Evolutionary conservation across 192 early-diverging fungal species (phyloP), one percentile per base, ranked within the genome.

Genomic region (Ambispora gerdemannii): DNA sequence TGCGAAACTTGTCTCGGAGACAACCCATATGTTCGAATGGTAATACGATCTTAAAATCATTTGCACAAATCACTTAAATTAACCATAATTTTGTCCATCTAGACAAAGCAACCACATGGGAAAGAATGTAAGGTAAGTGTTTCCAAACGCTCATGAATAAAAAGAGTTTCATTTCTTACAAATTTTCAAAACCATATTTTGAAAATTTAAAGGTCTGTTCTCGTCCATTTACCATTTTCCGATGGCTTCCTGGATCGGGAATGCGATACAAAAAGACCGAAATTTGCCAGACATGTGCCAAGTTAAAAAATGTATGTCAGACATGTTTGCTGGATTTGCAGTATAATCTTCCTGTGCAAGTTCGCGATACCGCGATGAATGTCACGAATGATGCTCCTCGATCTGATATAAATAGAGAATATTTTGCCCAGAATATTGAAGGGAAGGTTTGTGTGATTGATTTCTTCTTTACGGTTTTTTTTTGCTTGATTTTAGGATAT

Each of bases 251-350:
- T 17, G 97, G 97, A 17, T 83, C 87, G 20, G 93, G 93, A 4
- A 95, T 93, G 92, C 88, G 96, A 63, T 93, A 91, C 84, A 98
- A 97, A 75, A 97, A 98, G 84, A 99, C 97, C 0, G 95, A 99
- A 76, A 92, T 98, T 63, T 99, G 97, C 68, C 91, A 95, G 76
- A 93, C 93, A 0, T 99, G 97, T 74, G 92, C 97, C 34, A 96
- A 97, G 76, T 82, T 98, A 72, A 99, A 99, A 80, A 98, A 99
- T 77, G 93, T 94, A 10, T 99, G 97, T 67, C 97, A 98, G 74
- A 95, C 95, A 6, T 99, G 97, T 74, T 80, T 98, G 19, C 79
- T 97, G 49, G 96, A 99, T 82, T 84, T 98, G n/a, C 91, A 97
- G 75, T 93, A 89, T 75, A 92, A 91, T 43, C 79, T 99, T 60